Evolutionary conservation across 768 basidiomycete species (phyloP).

Genomic region (Boletus speciosus): DNA sequence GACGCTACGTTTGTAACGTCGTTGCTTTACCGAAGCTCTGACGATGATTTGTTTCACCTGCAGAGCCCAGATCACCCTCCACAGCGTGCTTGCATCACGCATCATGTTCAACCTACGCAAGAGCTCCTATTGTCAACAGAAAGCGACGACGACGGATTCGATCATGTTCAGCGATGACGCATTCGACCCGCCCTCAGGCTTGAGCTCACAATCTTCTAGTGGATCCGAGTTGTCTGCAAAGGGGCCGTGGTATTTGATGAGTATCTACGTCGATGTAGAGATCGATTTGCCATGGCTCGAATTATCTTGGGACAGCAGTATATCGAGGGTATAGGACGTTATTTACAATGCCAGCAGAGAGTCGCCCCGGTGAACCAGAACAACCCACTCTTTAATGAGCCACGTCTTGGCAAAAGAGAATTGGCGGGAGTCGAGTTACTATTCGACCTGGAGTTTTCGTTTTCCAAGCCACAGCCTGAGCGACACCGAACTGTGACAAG

Average conservation of each 20-base stretch:
- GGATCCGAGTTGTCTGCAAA: not conserved
- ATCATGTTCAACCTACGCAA: constrained; percentile 12
- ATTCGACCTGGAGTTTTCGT: too few relatives aligned
- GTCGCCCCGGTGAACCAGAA: too few relatives aligned
- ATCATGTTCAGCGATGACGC: not conserved
- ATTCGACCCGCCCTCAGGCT: not conserved
- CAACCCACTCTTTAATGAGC: too few relatives aligned
- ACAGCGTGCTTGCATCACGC: constrained; percentile 8
- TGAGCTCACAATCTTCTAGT: not conserved
- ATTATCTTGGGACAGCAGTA: not conserved
- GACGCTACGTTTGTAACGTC: not conserved
- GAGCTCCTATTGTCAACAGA: not conserved
- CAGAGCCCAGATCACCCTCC: constrained; percentile 3
- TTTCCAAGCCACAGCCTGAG: too few relatives aligned
- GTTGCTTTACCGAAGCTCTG: not conserved
- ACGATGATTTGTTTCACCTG: not conserved
- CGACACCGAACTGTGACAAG: too few relatives aligned
- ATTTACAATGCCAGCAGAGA: too few relatives aligned
- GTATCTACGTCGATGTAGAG: not conserved
- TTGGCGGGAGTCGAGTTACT: too few relatives aligned
- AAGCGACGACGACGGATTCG: not conserved
- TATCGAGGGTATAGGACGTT: too few relatives aligned
- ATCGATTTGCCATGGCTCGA: too few relatives aligned
- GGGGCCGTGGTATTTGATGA: not conserved
- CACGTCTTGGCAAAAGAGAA: too few relatives aligned